Base-by-base conservation (phyloP, 2,329 filamentous ascomycete species). In the Botrytis byssoidea region DNA sequence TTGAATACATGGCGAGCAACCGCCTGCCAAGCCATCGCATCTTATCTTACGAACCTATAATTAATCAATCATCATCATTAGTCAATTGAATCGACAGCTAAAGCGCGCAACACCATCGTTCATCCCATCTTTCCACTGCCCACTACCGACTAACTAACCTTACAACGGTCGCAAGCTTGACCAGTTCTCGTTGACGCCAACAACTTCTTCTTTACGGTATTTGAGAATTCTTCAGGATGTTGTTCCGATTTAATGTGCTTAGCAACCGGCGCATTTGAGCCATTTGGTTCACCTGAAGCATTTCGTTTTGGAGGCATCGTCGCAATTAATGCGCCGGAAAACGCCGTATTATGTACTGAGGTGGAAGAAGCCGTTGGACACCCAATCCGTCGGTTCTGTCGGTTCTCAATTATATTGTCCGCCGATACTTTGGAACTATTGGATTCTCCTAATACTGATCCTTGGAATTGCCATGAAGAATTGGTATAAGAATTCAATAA, bases 141-240 rank as follows among this genome's bases (percentile, higher is more conserved):
- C 46, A n/a, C 55, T 29, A 18, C 48, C 14, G 46, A 25, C 48
- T 18, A 18, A 71, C 86, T 78, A 82, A 93, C 92, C 88, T 95
- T 96, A 87, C 94, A 97, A 73, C 94, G 88, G 83, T 97, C 93
- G 86, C 93, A 97, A 46, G 93, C 93, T 83, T 97, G 93, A 16
- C 93, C 93, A 0, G 93, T 97, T 73, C 89, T 85, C 75, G 86
- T 86, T 71, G 86, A 88, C 73, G 84, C 84, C 70, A 84, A 83
- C 71, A 89, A 82, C 78, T 86, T 86, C 82, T 88, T 87, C 82
- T 85, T 87, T 65, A 87, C 85, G 22, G 83, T 81, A 74, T 78
- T 80, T 9, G 80, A 82, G 74, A 81, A 82, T 35, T 81, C 77
- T 57, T 81, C 80, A 2, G 79, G 78, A 37, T 76, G 75, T 67